A percentile compares a stretch with the other conserved stretches of the same genome.
These are phyloP conservation scores for Solanum microdontum DNA, from an alignment of 257 asterid species.

Conservation along the genomic window DNA sequence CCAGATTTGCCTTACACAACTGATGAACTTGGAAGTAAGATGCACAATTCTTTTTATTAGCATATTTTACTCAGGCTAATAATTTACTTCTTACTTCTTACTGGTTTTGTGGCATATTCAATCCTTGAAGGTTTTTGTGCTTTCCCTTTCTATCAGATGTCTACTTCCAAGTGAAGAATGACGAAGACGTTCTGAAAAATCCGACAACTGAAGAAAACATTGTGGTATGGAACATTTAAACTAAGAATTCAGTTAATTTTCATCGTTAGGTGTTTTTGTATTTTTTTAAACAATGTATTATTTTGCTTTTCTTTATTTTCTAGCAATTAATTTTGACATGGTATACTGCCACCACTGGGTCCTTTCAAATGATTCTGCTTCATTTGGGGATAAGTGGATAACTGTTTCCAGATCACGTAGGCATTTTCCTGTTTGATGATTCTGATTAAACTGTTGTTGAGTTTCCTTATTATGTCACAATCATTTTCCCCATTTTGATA, in stretches of 20 bases:
- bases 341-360: conserved; percentile 2
- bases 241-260: not conserved
- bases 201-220: conserved; percentile 63
- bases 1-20: conserved; percentile 87
- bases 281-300: not conserved
- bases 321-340: conserved; percentile 13
- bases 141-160: conserved; percentile 48
- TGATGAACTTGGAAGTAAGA: conserved; percentile 94
- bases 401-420: not conserved
- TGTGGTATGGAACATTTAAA: conserved; percentile 45
- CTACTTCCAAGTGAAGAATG: conserved; percentile 94
- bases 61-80: not conserved
- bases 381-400: not conserved
- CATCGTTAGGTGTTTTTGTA: not conserved
- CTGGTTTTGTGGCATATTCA: not conserved
- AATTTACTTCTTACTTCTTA: not conserved
- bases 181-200: conserved; percentile 70
- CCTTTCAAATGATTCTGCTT: not conserved
- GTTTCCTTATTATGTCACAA: not conserved
- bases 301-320: not conserved
- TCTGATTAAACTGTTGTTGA: not conserved
- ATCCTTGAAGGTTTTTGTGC: conserved; percentile 6
- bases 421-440: not conserved
- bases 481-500: not conserved
- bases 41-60: conserved; percentile 5